Base-by-base conservation (phyloP, 441 rosid species). In the Omphalea diandra region DNA sequence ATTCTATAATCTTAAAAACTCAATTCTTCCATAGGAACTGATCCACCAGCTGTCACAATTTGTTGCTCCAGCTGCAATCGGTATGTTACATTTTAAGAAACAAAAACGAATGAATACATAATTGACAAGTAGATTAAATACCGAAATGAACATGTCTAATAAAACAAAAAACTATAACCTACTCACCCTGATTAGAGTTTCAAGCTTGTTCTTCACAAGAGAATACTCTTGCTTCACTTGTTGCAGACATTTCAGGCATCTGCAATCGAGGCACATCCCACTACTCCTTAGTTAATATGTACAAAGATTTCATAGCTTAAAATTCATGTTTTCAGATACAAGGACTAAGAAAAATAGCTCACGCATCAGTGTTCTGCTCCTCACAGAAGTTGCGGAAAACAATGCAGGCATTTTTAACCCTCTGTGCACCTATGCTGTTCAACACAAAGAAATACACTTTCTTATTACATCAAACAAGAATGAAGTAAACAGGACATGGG, bases 381-480 rank as follows among this genome's bases (percentile, higher is more conserved):
- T 90, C 97, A 22, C 97, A 94, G 81, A 77, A 86, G 80, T 46
- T 85, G 80, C 97, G 97, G 76, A 94, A 90, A 62, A 83, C 84
- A 56, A 94, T 74, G 77, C 99, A 91, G 65, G 84, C 86, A 75
- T 86, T 87, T 75, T 88, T 90, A 56, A 91, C 89, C 80, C 97
- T 85, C 73, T 86, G 89, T 60, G 97, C 99, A 55, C 97, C 99
- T 65, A 94, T 86, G 88, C 99, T 94, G 93, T 77, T 72, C 17
- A 72, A 11, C 56, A 75, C 29, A 72, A 64, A 50, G 33, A 9
- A 57, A 50, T 18, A 46, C 62, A 59, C 57, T 57, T 63, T 12
- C 17, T 69, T 55, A 47, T 41, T 65, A 56, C 63, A 70, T 66
- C 69, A 63, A 71, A 56, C 41, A 27, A 63, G 41, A 38, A 49